A percentile compares a stretch with the other conserved stretches of the same genome.
Conservation (phyloP, 371 early-diverging fungal genomes). For the Mucor circinelloides region DNA sequence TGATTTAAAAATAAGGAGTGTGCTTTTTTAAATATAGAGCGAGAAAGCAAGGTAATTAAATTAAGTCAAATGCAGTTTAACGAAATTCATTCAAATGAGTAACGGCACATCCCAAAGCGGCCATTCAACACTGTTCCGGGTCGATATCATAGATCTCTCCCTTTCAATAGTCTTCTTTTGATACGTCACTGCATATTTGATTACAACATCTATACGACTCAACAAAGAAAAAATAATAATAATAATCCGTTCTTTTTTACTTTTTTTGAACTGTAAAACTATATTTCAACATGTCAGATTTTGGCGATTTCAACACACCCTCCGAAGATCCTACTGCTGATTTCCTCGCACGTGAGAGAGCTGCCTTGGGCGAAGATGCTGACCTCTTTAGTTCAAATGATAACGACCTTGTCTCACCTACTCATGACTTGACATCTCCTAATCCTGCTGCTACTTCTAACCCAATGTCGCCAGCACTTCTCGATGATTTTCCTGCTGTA, state of each 20-base stretch:
- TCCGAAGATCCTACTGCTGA: conserved; percentile 84
- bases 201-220: neutral
- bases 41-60: neutral
- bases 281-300: conserved; percentile 47
- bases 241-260: neutral
- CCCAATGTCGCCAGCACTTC: conserved; percentile 7
- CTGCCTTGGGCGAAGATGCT: conserved; percentile 80
- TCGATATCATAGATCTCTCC: neutral
- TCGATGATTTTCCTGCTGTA: conserved; percentile 2
- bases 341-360: conserved; percentile 92
- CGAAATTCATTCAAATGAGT: neutral
- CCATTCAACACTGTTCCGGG: neutral
- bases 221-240: neutral
- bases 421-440: conserved; percentile 27
- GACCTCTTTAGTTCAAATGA: conserved; percentile 54
- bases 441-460: conserved; percentile 16
- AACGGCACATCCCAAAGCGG: neutral
- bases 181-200: conserved; percentile 3
- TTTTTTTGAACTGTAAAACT: neutral
- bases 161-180: neutral
- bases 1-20: neutral
- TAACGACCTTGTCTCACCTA: conserved; percentile 21
- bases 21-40: neutral
- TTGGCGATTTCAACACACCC: conserved; percentile 56
- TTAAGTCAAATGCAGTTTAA: neutral